Base-by-base conservation (phyloP, 805 yeast genomes). In the Deakozyma indianensis region DNA sequence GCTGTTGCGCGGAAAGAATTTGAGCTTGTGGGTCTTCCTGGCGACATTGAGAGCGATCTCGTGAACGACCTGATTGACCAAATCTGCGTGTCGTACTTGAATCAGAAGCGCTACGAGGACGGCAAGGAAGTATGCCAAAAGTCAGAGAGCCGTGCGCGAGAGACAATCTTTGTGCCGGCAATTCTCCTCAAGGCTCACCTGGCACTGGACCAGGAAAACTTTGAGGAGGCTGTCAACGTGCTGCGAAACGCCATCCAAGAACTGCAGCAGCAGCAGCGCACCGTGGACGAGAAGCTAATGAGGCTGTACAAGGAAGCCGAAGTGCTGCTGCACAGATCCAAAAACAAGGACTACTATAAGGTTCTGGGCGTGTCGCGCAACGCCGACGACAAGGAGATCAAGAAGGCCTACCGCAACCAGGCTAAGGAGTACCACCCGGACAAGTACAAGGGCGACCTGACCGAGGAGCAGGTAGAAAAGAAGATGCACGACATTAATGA, bases 401-500 rank as follows among this genome's bases (percentile, higher is more conserved):
- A 81, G 55, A 80, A 77, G 60, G 94, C 94, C 0, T 82, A 87
- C 63, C 69, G 96, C 48, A 69, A 77, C 4, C 74, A 80, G 56
- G 81, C 92, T 28, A 80, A 81, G 56, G 78, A 78, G 57, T 85
- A 73, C 60, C 98, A 90, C 58, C 98, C 98, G 0, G 98, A 90
- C 63, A 92, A 90, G 60, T 80, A 83, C 58, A 78, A 77, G 55
- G 79, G 77, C 28, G 84, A 80, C 32, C 59, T 81, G 48, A 68
- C 78, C 5, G 71, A 75, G 23, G 84, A 78, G 25, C 74, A 81
- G 48, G 80, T 82, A 29, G 95, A 86, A 61, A 68, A 68, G 43
- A 84, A 83, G 55, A 92, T 90, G 88, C 86, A 94, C 42, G 88
- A 81, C 46, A 83, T 90, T 51, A 92, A 90, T 62, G 85, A 83